Percentiles rank a stretch among this genome's conserved stretches.
Conservation (phyloP, 441 rosid genomes). For the Capsella rubella region DNA sequence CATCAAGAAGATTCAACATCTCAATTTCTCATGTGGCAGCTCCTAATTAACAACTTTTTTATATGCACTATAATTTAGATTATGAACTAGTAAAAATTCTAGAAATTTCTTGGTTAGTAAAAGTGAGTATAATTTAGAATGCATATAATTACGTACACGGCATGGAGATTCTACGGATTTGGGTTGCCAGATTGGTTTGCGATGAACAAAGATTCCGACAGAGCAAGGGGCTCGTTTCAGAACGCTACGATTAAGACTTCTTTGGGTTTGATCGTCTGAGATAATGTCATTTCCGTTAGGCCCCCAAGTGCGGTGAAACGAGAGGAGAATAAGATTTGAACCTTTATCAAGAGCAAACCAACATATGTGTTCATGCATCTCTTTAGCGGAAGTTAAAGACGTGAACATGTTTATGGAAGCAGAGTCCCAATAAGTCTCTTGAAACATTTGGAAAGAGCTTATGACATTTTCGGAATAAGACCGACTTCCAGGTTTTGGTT, state of each 20-base stretch:
- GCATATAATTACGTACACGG: conserved; percentile 27
- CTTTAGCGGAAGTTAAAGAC: conserved; percentile 45
- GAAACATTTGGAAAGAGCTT: conserved; percentile 48
- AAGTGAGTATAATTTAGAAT: not conserved
- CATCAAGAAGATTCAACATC: not conserved
- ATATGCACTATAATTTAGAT: too few species aligned
- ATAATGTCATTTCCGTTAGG: conserved; percentile 6
- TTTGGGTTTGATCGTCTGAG: conserved; percentile 35
- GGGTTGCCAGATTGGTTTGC: conserved; percentile 35
- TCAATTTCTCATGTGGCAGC: too few species aligned
- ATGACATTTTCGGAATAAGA: conserved; percentile 50
- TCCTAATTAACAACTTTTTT: too few species aligned
- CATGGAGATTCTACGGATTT: conserved; percentile 36
- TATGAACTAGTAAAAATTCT: not conserved
- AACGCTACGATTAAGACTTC: conserved; percentile 41
- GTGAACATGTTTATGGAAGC: conserved; percentile 48
- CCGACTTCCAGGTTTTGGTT: conserved; percentile 28
- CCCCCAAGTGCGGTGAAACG: conserved; percentile 40
- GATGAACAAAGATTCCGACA: conserved; percentile 49
- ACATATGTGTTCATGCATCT: conserved; percentile 63
- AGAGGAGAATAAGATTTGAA: conserved; percentile 50
- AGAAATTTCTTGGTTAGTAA: not conserved
- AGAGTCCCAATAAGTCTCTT: conserved; percentile 21
- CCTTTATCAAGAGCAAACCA: conserved; percentile 55
- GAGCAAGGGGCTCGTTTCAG: conserved; percentile 51